Conservation (phyloP, 78 protist genomes). For the Dictyostelium capitatum region DNA sequence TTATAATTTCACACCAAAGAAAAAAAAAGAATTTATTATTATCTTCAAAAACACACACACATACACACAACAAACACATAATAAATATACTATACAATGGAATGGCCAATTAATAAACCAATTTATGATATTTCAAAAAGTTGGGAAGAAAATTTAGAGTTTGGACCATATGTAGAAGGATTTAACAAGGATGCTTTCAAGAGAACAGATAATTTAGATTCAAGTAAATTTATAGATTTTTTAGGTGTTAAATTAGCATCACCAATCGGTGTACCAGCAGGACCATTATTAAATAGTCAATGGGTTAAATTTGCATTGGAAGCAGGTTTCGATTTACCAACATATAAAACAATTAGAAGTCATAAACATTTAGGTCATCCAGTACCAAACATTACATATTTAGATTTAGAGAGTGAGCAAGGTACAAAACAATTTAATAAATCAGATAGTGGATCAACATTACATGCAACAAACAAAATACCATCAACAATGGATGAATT, state of each 20-base stretch:
- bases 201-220: slow-evolving; percentile 14
- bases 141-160: slow-evolving; percentile 75
- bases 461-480: slow-evolving; percentile 8
- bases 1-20: no score
- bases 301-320: slow-evolving; percentile 77
- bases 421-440: slow-evolving; percentile 7
- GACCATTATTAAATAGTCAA: slow-evolving; percentile 50
- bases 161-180: slow-evolving; percentile 71
- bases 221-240: slow-evolving; percentile 56
- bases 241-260: slow-evolving; percentile 30
- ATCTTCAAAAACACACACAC: no score
- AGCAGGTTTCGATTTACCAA: slow-evolving; percentile 65
- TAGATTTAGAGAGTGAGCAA: slow-evolving; percentile 14
- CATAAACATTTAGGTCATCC: slow-evolving; percentile 59
- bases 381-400: slow-evolving; percentile 61
- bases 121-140: slow-evolving; percentile 69
- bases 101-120: slow-evolving; percentile 47
- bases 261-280: slow-evolving; percentile 82
- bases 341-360: slow-evolving; percentile 62
- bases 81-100: no score
- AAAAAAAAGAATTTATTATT: no score
- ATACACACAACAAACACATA: no score
- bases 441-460: slow-evolving; percentile 11
- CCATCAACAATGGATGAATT: slow-evolving; percentile 37
- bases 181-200: not conserved